phyloP scores from a whole-genome alignment of 1,284 basidiomycete species.

The Papiliotrema terrestris region DNA sequence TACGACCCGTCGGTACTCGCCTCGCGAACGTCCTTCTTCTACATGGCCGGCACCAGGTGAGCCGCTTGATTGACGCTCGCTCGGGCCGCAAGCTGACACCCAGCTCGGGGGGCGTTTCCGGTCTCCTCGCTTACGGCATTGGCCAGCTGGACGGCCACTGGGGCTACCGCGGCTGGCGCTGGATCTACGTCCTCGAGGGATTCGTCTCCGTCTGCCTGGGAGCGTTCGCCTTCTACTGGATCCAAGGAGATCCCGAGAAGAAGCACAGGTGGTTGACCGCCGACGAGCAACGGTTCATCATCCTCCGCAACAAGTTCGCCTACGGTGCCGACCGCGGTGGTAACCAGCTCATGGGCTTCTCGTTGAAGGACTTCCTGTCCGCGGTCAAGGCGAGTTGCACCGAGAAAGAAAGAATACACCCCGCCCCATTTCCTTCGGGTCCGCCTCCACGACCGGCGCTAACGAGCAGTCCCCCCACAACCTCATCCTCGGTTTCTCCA shows the following conservation, averaged over 20 bases:
- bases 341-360: slow-evolving; percentile 1
- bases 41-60: slow-evolving; percentile 18
- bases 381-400: slow-evolving; percentile 17
- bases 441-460: neutral
- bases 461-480: slow-evolving; percentile 15
- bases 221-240: slow-evolving; percentile 1
- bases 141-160: slow-evolving; percentile 25
- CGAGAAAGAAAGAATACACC: neutral
- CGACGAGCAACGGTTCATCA: slow-evolving; percentile 10
- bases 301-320: slow-evolving; percentile 9
- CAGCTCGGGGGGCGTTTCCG: slow-evolving; percentile 26
- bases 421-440: neutral
- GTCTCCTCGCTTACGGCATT: slow-evolving; percentile 34
- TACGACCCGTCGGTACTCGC: slow-evolving; percentile 23
- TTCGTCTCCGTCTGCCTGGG: slow-evolving; percentile 4
- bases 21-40: slow-evolving; percentile 17
- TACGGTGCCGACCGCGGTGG: slow-evolving; percentile 6
- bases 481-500: slow-evolving; percentile 14
- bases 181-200: slow-evolving; percentile 17
- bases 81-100: neutral
- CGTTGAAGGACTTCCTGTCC: slow-evolving; percentile 3
- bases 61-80: neutral
- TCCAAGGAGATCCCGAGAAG: slow-evolving; percentile 5
- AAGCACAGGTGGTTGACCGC: slow-evolving; percentile 6
- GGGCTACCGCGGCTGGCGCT: slow-evolving; percentile 29